Base-by-base conservation (phyloP, 139 green algal genomes). In the Marvania coccoides region DNA sequence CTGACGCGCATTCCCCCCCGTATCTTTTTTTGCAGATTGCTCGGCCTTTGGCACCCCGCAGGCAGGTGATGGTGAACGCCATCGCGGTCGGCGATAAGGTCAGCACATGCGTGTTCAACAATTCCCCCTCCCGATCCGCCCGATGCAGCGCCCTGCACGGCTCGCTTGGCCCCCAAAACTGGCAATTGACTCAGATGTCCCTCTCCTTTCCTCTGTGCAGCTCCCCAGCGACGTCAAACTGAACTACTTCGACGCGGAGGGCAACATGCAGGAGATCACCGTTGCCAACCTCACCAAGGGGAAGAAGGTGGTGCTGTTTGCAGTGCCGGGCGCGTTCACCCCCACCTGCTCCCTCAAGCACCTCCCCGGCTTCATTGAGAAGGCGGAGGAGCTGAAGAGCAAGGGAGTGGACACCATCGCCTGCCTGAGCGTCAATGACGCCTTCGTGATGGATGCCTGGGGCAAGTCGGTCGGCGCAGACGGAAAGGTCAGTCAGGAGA, bases 391-490 rank as follows among this genome's bases (percentile, higher is more conserved):
- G 65, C 75, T 99, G 39, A 94, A 92, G 42, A 62, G 63, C 7
- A 93, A 91, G 69, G 94, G 94, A 23, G 85, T 97, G 26, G 89
- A 97, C 76, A 88, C 80, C 19, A 94, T 99, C 55, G 88, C 80
- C 5, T 99, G 94, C 75, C 74, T 99, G 13, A 83, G 82, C 14
- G 94, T 98, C 4, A 99, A 98, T 58, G 92, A 98, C 71, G 85
- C 92, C 3, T 98, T 98, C 72, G 93, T 98, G 9, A 93, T 95
- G 88, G 81, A 92, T 28, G 93, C 93, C 1, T 98, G 93, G 93
- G 89, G 86, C 69, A 95, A 98, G 78, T 73, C 60, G n/a, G 65
- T 81, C n/a, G 84, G 79, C 35, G 79, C 78, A 2, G 83, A 81
- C 28, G 88, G 84, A 75, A 96, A 96, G 78, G 71, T n/a, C n/a